Evolutionary conservation across 495 filamentous ascomycete genomes (phyloP).

Genomic region (Neurospora sp.): DNA sequence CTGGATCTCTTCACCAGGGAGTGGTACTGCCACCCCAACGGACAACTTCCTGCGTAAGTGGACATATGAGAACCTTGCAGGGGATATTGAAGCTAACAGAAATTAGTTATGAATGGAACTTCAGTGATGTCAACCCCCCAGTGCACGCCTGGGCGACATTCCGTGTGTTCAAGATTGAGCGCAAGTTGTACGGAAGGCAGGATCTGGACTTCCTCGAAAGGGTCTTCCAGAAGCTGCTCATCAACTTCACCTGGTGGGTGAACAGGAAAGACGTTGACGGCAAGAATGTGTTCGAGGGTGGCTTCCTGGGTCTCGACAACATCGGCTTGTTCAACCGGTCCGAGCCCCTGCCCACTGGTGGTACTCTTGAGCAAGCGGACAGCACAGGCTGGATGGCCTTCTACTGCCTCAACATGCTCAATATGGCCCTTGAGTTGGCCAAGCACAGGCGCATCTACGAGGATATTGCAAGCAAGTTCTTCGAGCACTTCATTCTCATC

Average conservation of each 20-base stretch:
- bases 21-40: conserved; percentile 99
- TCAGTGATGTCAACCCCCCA: conserved; percentile 91
- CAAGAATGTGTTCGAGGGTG: conserved; percentile 95
- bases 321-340: conserved; percentile 98
- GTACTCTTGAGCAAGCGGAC: conserved; percentile 89
- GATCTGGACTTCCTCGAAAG: conserved; percentile 92
- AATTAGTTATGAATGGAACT: conserved; percentile 85
- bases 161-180: conserved; percentile 92
- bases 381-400: conserved; percentile 99
- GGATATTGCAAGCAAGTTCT: conserved; percentile 97
- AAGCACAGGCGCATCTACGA: conserved; percentile 96
- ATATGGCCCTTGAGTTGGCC: conserved; percentile 86
- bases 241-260: conserved; percentile 99
- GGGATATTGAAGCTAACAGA: background rate
- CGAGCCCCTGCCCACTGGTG: conserved; percentile 86
- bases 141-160: conserved; percentile 96
- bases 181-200: conserved; percentile 90
- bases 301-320: conserved; percentile 93
- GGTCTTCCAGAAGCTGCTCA: conserved; percentile 88
- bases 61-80: background rate
- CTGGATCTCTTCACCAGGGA: conserved; percentile 89
- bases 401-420: conserved; percentile 90
- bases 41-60: conserved; percentile 59
- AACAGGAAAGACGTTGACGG: conserved; percentile 90
- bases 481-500: conserved; percentile 96